phyloP scores from a whole-genome alignment of 441 rosid genomes.

The Mallotus japonicus region DNA sequence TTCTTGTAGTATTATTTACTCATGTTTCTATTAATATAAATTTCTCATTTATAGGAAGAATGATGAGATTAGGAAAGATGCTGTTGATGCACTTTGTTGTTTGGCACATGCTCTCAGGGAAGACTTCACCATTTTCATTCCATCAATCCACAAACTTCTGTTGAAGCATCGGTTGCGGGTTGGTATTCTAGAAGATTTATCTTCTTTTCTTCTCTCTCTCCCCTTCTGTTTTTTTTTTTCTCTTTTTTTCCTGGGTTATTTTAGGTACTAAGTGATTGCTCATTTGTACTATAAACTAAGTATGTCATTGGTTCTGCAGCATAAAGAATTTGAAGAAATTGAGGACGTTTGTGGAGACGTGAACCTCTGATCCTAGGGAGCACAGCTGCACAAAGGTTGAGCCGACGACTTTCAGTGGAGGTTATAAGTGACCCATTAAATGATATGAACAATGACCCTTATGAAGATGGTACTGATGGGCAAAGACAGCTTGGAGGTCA shows the following conservation, averaged over 20 bases:
- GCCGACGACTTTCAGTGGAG: conserved; percentile 78
- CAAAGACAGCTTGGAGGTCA: conserved; percentile 55
- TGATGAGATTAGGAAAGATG: conserved; percentile 92
- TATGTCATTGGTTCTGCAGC: conserved; percentile 48
- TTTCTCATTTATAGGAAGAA: conserved; percentile 57
- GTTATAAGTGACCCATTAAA: conserved; percentile 82
- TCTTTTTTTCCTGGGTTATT: background rate
- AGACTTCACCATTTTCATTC: conserved; percentile 94
- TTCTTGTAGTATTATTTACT: background rate
- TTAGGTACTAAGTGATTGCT: too few relatives aligned
- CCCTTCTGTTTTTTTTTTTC: background rate
- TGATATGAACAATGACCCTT: conserved; percentile 80
- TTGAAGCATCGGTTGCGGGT: conserved; percentile 80
- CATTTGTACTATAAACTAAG: background rate
- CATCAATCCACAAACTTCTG: conserved; percentile 89
- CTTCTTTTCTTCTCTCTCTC: conserved; percentile 3
- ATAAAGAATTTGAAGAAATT: conserved; percentile 96
- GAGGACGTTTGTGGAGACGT: conserved; percentile 73
- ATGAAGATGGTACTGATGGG: conserved; percentile 75
- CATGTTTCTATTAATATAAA: conserved; percentile 3
- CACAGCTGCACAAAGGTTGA: conserved; percentile 79
- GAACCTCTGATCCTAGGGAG: conserved; percentile 85
- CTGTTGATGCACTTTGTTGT: conserved; percentile 98
- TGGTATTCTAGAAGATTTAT: conserved; percentile 4
- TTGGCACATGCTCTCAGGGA: conserved; percentile 98